phyloP scores from a whole-genome alignment of 805 yeast species.

The Saccharomycopsis sp. region DNA sequence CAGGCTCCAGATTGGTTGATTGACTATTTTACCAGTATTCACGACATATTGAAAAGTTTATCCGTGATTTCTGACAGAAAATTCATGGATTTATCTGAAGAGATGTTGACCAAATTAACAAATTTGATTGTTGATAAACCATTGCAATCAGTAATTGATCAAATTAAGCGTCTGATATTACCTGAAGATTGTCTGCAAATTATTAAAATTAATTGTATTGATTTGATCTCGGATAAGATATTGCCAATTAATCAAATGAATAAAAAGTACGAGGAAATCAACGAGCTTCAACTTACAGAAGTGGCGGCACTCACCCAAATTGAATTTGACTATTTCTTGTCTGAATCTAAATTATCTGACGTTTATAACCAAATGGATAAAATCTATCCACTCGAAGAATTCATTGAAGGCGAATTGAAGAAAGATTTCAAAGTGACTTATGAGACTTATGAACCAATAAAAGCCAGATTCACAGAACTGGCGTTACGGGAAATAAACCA shows the following conservation, averaged over 20 bases:
- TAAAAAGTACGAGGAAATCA: slow-evolving; percentile 31
- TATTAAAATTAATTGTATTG: slow-evolving; percentile 52
- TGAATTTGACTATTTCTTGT: slow-evolving; percentile 43
- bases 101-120: slow-evolving; percentile 33
- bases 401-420: slow-evolving; percentile 36
- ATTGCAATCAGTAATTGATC: slow-evolving; percentile 26
- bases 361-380: slow-evolving; percentile 59
- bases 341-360: slow-evolving; percentile 48
- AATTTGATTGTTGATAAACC: slow-evolving; percentile 38
- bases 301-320: slow-evolving; percentile 35
- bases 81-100: slow-evolving; percentile 36
- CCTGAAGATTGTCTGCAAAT: slow-evolving; percentile 31
- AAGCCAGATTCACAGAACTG: slow-evolving; percentile 43
- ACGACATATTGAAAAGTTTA: slow-evolving; percentile 46
- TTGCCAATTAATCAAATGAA: slow-evolving; percentile 39
- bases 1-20: slow-evolving; percentile 81
- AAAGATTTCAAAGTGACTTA: slow-evolving; percentile 32
- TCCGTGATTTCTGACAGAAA: slow-evolving; percentile 26
- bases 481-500: background rate
- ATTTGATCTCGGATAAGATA: slow-evolving; percentile 48
- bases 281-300: slow-evolving; percentile 28
- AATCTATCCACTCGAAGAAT: slow-evolving; percentile 55
- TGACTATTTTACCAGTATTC: slow-evolving; percentile 54
- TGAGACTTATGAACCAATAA: slow-evolving; percentile 56
- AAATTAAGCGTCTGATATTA: slow-evolving; percentile 25